phyloP scores from a whole-genome alignment of 306 rosid genomes.

The Prunus dulcis region DNA sequence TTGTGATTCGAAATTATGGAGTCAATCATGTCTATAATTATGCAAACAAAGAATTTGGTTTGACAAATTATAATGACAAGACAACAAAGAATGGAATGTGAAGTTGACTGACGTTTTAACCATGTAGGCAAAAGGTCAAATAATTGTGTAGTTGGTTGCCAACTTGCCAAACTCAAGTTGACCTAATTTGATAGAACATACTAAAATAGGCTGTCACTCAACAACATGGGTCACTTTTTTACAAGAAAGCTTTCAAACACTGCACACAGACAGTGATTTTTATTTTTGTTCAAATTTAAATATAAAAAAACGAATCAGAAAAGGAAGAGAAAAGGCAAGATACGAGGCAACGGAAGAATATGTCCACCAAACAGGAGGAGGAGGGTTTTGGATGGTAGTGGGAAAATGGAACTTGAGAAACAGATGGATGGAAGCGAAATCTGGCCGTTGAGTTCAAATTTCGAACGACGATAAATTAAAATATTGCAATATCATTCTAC shows the following conservation, averaged over 20 bases:
- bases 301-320: not conserved
- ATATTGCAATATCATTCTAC: not conserved
- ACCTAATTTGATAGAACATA: not conserved
- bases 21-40: not conserved
- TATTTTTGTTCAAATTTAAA: too few relatives aligned
- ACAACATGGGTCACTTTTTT: not conserved
- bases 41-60: not conserved
- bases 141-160: conserved; percentile 11
- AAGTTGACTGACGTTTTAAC: too few relatives aligned
- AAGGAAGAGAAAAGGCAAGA: not conserved
- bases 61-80: not conserved
- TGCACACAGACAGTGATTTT: too few relatives aligned
- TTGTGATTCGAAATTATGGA: not conserved
- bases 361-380: not conserved
- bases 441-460: conserved; percentile 11
- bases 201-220: not conserved
- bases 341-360: not conserved
- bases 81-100: too few relatives aligned
- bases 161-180: conserved; percentile 16
- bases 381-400: conserved; percentile 4
- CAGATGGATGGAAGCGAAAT: not conserved
- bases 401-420: not conserved
- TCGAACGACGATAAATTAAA: not conserved
- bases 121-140: not conserved
- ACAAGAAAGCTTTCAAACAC: not conserved